Percentiles rank a stretch among this genome's conserved stretches.
Evolutionary conservation across 768 basidiomycete species (phyloP).

Genomic region (Lyophyllum semitale): DNA sequence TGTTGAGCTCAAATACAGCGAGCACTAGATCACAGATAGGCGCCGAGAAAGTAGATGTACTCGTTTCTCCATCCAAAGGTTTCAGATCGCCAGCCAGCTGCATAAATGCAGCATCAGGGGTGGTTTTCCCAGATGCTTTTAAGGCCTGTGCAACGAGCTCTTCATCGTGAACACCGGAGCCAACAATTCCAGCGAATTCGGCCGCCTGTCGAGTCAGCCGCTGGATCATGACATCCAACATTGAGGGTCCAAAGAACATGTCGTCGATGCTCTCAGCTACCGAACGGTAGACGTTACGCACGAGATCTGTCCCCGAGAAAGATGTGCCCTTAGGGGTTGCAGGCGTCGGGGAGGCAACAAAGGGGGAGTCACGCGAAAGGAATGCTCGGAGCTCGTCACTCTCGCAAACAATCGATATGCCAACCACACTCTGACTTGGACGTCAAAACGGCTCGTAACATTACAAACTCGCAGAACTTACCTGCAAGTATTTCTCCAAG

Average conservation of each 20-base stretch:
- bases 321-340: slow-evolving; percentile 40
- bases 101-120: slow-evolving; percentile 69
- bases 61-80: slow-evolving; percentile 85
- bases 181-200: slow-evolving; percentile 83
- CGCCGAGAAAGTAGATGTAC: slow-evolving; percentile 84
- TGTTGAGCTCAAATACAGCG: slow-evolving; percentile 92
- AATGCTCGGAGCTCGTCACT: slow-evolving; percentile 83
- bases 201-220: slow-evolving; percentile 88
- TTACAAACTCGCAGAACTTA: slow-evolving; percentile 31
- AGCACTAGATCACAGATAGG: slow-evolving; percentile 94
- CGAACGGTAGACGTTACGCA: slow-evolving; percentile 86
- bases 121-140: slow-evolving; percentile 64
- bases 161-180: slow-evolving; percentile 78
- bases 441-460: background rate
- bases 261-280: slow-evolving; percentile 96
- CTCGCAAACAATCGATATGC: slow-evolving; percentile 75
- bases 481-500: slow-evolving; percentile 91
- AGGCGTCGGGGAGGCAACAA: slow-evolving; percentile 59
- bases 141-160: slow-evolving; percentile 82
- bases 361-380: slow-evolving; percentile 85
- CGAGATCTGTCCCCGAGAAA: slow-evolving; percentile 74
- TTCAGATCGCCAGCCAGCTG: slow-evolving; percentile 78
- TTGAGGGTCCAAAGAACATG: slow-evolving; percentile 94
- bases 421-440: slow-evolving; percentile 62
- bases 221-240: slow-evolving; percentile 94